Evolutionary conservation across 352 stramenopile genomes (phyloP), one percentile per base, ranked within the genome.

Genomic region (Plasmopara halstedii): DNA sequence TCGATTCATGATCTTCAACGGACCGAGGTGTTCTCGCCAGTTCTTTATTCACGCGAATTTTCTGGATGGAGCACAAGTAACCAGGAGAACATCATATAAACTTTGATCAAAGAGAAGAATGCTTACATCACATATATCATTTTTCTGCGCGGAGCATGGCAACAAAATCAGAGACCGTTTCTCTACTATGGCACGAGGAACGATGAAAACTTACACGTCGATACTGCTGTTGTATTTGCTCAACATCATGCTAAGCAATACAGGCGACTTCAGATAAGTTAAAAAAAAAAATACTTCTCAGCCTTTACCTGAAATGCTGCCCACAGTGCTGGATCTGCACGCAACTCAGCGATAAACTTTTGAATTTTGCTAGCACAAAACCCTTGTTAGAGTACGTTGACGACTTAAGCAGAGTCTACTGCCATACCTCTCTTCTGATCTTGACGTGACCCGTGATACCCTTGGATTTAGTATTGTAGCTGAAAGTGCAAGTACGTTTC

Each of bases 21-120:
- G 62, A 53, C 3, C 48, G 55, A 20, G 62, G 54, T 19, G 56
- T 73, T 31, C 25, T 44, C 4, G 64, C 54, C 19, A 44, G 69
- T 41, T 75, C 52, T 34, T 64, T 79, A 46, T 86, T 86, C 41
- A 85, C 70, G 2, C 62, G 68, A 32, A 81, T 70, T 67, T 83
- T 83, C 75, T 85, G 31, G 14, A 33, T 18, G 41, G n/a, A 49
- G 8, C 11, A 20, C 14, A 39, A 21, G 17, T 10, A 10, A 27
- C 11, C 7, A 6, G 13, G 11, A 17, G 20, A 17, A 8, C 22
- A 17, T 40, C 33, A 3, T 10, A 26, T 9, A 26, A n/a, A 7
- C 18, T 14, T 39, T 6, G n/a, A 17, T 22, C 22, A 13, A 10
- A n/a, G 31, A 13, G 29, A 23, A 17, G 23, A 29, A 14, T 20